Conservation (phyloP, 1,284 basidiomycete species). For the Mycena sp. region DNA sequence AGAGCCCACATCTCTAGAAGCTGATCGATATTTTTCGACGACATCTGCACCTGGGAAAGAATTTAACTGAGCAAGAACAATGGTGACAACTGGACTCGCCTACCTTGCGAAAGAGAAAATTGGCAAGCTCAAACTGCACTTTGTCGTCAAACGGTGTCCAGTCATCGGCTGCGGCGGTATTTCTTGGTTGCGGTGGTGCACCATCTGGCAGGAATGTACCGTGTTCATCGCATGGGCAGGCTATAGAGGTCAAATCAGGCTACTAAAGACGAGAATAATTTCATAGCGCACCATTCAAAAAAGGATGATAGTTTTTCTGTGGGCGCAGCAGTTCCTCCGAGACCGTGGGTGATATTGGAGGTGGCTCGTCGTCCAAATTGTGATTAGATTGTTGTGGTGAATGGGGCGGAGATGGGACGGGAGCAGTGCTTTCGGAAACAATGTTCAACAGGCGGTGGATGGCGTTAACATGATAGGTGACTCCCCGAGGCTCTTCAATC, state of each 20-base stretch:
- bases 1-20: constrained; percentile 30
- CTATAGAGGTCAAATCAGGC: neutral
- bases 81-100: too few species aligned
- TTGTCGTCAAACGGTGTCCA: constrained; percentile 25
- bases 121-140: constrained; percentile 22
- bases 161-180: neutral
- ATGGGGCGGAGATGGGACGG: neutral
- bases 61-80: too few species aligned
- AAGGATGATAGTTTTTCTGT: constrained; percentile 6
- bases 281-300: neutral
- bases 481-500: neutral
- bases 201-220: neutral
- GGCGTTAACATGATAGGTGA: neutral
- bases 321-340: neutral
- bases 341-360: neutral
- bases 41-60: constrained; percentile 32
- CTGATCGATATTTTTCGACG: constrained; percentile 21
- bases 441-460: neutral
- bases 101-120: too few species aligned
- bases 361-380: neutral
- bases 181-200: constrained; percentile 2
- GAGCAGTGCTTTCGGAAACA: neutral
- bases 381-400: neutral
- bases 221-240: constrained; percentile 1
- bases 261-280: neutral